Evolutionary conservation across 225 moss, liverwort and hornwort species (phyloP).

Genomic region (Sphagnum tenellum): DNA sequence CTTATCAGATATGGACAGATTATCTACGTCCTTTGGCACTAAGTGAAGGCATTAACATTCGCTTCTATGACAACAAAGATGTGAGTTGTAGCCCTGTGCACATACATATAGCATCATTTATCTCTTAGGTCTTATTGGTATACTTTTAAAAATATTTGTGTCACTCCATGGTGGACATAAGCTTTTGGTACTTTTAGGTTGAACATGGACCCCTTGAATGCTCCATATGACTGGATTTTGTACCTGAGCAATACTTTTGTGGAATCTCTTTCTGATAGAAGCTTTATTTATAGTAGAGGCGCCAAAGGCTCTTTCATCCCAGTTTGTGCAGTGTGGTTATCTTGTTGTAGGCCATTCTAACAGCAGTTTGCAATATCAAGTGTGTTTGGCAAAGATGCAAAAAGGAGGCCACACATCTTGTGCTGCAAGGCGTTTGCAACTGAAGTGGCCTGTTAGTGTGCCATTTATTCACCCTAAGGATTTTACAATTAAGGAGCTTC

Average conservation of each 20-base stretch:
- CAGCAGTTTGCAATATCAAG: not conserved
- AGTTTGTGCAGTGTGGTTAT: not conserved
- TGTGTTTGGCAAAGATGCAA: slow-evolving; percentile 7
- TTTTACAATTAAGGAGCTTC: slow-evolving; percentile 5
- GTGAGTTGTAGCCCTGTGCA: not conserved
- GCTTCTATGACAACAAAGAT: slow-evolving; percentile 5
- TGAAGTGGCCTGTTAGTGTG: slow-evolving; percentile 7
- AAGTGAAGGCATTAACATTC: slow-evolving; percentile 4
- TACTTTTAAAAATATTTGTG: no score
- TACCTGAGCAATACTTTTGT: no score
- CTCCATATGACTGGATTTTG: no score
- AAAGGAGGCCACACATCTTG: slow-evolving; percentile 7
- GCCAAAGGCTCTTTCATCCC: no score
- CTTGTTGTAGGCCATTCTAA: not conserved
- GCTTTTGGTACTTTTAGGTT: no score
- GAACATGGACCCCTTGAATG: no score
- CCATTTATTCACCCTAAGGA: slow-evolving; percentile 5
- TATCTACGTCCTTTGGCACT: slow-evolving; percentile 4
- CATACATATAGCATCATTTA: no score
- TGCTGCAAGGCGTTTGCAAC: slow-evolving; percentile 1
- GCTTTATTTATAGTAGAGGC: no score
- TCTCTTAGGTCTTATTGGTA: no score
- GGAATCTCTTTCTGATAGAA: no score
- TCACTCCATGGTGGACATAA: no score
- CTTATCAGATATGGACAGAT: slow-evolving; percentile 4